Conservation (phyloP, 2,329 filamentous ascomycete genomes). For the Trichoderma hamatum region DNA sequence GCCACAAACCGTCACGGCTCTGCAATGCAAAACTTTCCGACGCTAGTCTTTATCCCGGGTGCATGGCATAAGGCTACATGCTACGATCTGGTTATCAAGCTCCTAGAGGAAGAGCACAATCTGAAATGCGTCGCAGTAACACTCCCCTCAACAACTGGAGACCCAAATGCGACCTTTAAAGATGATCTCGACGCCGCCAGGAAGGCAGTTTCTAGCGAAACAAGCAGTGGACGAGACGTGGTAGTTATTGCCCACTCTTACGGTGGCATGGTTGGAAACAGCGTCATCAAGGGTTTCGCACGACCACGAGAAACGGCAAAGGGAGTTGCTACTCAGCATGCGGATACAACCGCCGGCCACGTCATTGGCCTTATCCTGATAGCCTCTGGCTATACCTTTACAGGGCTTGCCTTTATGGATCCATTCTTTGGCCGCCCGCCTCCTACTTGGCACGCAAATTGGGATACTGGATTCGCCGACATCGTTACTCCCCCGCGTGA, state of each 20-base stretch:
- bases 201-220: constrained; percentile 1
- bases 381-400: constrained; percentile 2
- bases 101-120: neutral
- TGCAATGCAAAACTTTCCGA: constrained; percentile 1
- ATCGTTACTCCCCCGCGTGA: neutral
- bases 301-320: neutral
- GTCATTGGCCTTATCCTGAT: constrained; percentile 12
- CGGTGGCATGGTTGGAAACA: constrained; percentile 8
- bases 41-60: constrained; percentile 9
- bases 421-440: constrained; percentile 3
- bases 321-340: neutral
- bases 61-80: constrained; percentile 1
- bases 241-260: constrained; percentile 3
- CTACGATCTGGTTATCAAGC: constrained; percentile 1
- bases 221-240: neutral
- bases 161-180: neutral
- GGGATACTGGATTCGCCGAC: constrained; percentile 7
- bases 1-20: neutral
- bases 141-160: neutral
- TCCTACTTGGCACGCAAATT: neutral
- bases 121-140: neutral
- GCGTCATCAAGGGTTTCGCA: constrained; percentile 5
- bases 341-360: neutral
- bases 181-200: constrained; percentile 1
- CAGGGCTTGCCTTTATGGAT: constrained; percentile 10